Conservation (phyloP, 805 yeast species). For the Cyberlindnera meyerae region DNA sequence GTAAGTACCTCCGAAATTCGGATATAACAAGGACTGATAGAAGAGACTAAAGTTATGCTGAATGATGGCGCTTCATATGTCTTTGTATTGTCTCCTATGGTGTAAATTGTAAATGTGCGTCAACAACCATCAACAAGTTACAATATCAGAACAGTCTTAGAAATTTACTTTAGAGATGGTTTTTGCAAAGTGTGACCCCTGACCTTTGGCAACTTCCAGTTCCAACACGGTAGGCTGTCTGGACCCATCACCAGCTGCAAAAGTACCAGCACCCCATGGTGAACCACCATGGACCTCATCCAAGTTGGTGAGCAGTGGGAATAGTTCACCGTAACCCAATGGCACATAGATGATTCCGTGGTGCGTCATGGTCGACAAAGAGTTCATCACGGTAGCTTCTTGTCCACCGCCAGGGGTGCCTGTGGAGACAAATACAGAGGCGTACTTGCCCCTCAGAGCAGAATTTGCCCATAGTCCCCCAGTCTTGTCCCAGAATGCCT, state of each 20-base stretch:
- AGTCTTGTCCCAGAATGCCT: conserved; percentile 68
- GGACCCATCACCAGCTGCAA: conserved; percentile 72
- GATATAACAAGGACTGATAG: too few relatives aligned
- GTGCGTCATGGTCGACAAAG: conserved; percentile 57
- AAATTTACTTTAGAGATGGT: conserved; percentile 5
- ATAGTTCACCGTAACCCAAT: conserved; percentile 59
- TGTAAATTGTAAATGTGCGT: not conserved
- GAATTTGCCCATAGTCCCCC: conserved; percentile 75
- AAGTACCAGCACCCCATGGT: conserved; percentile 84
- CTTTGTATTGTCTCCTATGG: not conserved
- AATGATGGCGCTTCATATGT: too few relatives aligned
- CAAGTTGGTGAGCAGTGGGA: conserved; percentile 48
- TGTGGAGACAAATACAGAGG: conserved; percentile 58
- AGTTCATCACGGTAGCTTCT: conserved; percentile 57
- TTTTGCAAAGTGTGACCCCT: conserved; percentile 40
- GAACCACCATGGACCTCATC: conserved; percentile 75
- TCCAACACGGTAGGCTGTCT: conserved; percentile 61
- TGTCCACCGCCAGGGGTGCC: conserved; percentile 77
- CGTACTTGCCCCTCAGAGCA: conserved; percentile 66
- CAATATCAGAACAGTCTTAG: conserved; percentile 1
- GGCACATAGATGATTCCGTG: conserved; percentile 78
- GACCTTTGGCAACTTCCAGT: conserved; percentile 52
- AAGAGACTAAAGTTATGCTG: too few relatives aligned
- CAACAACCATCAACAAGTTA: too few relatives aligned
- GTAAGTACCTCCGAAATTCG: too few relatives aligned